phyloP scores from a whole-genome alignment of 2,329 filamentous ascomycete species.

The Cladosporium sp. region DNA sequence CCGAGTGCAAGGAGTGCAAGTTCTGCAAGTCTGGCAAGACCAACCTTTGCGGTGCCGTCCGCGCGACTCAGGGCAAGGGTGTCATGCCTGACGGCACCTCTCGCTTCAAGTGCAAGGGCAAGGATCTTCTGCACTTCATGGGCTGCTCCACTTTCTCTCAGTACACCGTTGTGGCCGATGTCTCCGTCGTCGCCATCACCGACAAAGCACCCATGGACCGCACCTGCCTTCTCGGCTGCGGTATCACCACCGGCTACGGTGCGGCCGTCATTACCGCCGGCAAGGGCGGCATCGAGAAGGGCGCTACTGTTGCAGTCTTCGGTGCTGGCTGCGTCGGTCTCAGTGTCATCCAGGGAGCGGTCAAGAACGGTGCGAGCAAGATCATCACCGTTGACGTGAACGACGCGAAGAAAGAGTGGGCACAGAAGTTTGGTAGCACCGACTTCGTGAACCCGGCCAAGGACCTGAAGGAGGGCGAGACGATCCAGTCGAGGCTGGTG shows the following conservation, averaged over 20 bases:
- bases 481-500: slow-evolving; percentile 83
- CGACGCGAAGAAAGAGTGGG: slow-evolving; percentile 83
- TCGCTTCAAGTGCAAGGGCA: slow-evolving; percentile 89
- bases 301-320: slow-evolving; percentile 84
- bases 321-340: slow-evolving; percentile 94
- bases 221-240: slow-evolving; percentile 91
- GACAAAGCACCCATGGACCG: slow-evolving; percentile 89
- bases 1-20: slow-evolving; percentile 96
- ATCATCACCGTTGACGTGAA: slow-evolving; percentile 81
- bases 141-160: slow-evolving; percentile 98
- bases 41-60: slow-evolving; percentile 98
- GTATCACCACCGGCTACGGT: slow-evolving; percentile 97
- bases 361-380: slow-evolving; percentile 71
- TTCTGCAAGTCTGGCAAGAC: slow-evolving; percentile 99
- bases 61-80: slow-evolving; percentile 89
- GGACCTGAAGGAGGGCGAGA: slow-evolving; percentile 54
- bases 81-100: slow-evolving; percentile 96
- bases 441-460: slow-evolving; percentile 93
- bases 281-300: slow-evolving; percentile 63
- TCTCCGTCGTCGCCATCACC: slow-evolving; percentile 92
- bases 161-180: slow-evolving; percentile 97
- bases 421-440: slow-evolving; percentile 89
- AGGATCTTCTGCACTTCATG: slow-evolving; percentile 98
- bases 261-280: slow-evolving; percentile 89
- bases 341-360: slow-evolving; percentile 88